A percentile compares a stretch with the other conserved stretches of the same genome.
Evolutionary conservation across 2,329 filamentous ascomycete species (phyloP).

Genomic region (Fusarium miscanthi): DNA sequence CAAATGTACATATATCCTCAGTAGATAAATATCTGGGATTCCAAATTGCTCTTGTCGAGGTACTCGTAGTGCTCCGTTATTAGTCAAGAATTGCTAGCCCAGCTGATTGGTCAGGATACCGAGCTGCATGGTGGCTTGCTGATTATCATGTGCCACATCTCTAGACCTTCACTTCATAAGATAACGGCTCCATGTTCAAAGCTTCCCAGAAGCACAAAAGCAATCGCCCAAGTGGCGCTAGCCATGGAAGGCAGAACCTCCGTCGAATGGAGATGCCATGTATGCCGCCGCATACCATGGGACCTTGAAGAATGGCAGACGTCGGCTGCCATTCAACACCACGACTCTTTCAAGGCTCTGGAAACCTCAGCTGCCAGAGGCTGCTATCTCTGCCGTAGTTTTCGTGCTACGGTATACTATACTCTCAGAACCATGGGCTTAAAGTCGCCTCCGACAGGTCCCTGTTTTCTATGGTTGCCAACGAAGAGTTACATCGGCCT

Average conservation of each 20-base stretch:
- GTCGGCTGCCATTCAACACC: neutral
- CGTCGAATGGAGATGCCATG: neutral
- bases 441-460: neutral
- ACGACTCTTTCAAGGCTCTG: neutral
- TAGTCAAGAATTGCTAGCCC: neutral
- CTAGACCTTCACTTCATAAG: neutral
- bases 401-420: neutral
- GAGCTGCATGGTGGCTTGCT: neutral
- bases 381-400: neutral
- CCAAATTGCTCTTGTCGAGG: neutral
- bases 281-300: slow-evolving; percentile 1
- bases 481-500: neutral
- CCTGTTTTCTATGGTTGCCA: neutral
- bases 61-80: neutral
- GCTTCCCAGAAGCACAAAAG: neutral
- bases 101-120: neutral
- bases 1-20: neutral
- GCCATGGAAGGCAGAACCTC: neutral
- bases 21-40: neutral
- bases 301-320: neutral
- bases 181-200: too few species aligned
- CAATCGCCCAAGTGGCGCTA: too few species aligned
- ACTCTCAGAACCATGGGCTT: neutral
- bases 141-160: neutral
- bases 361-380: neutral